Conservation (phyloP, 768 basidiomycete genomes). For the Collybia sp. region DNA sequence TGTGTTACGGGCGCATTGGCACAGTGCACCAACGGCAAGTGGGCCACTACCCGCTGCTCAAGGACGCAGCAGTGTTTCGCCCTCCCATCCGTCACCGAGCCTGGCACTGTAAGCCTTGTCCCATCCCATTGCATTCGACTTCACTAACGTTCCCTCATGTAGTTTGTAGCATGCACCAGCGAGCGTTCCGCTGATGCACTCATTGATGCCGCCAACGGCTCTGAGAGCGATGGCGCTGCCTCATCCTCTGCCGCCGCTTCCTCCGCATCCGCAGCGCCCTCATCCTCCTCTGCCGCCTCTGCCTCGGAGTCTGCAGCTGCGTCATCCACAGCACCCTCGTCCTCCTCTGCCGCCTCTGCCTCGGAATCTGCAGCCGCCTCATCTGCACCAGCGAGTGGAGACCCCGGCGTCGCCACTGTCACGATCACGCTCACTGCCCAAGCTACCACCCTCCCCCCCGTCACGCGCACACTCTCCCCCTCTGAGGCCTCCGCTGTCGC, state of each 20-base stretch:
- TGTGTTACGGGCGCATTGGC: constrained; percentile 38
- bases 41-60: constrained; percentile 30
- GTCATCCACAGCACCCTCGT: constrained; percentile 29
- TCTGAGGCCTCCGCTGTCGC: constrained; percentile 36
- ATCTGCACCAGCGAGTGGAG: neutral
- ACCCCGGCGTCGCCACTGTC: constrained; percentile 20
- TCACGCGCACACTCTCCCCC: constrained; percentile 39
- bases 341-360: constrained; percentile 4
- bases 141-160: constrained; percentile 20
- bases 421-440: constrained; percentile 22
- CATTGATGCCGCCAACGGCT: constrained; percentile 30
- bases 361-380: constrained; percentile 1
- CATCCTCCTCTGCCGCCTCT: constrained; percentile 43
- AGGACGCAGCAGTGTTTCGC: constrained; percentile 36
- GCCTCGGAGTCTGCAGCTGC: constrained; percentile 42
- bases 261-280: constrained; percentile 7
- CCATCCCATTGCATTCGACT: constrained; percentile 36
- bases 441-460: constrained; percentile 23
- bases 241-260: constrained; percentile 30
- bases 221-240: constrained; percentile 25
- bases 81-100: constrained; percentile 41
- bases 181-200: constrained; percentile 38
- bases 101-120: constrained; percentile 42
- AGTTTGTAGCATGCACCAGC: constrained; percentile 52
- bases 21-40: constrained; percentile 37